phyloP scores from a whole-genome alignment of 1,284 basidiomycete species.

The Ceratobasidium sp. region DNA sequence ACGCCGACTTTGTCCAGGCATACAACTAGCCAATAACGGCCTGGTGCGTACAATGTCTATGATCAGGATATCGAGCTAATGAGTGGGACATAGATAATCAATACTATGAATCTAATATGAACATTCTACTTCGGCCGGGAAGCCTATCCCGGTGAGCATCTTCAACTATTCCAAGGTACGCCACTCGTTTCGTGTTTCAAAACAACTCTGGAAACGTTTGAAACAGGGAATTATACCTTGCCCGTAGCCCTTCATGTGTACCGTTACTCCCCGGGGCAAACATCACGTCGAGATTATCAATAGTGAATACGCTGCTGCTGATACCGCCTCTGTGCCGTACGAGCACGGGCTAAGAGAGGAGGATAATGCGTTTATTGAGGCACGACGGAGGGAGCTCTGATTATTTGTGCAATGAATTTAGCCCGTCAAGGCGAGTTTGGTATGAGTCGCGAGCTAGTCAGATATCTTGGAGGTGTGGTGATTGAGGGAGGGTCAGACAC shows the following conservation, averaged over 20 bases:
- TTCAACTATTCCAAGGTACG: conserved; percentile 40
- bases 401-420: conserved; percentile 37
- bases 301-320: conserved; percentile 34
- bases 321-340: conserved; percentile 36
- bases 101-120: conserved; percentile 44
- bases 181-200: background rate
- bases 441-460: conserved; percentile 35
- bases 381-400: too few relatives aligned
- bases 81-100: conserved; percentile 19
- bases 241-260: conserved; percentile 43
- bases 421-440: conserved; percentile 39
- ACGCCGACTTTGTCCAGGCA: conserved; percentile 42
- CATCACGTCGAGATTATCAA: conserved; percentile 42
- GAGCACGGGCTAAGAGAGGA: conserved; percentile 33
- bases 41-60: too few relatives aligned
- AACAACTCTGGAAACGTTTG: background rate
- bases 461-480: conserved; percentile 42
- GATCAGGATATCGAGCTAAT: too few relatives aligned
- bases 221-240: conserved; percentile 32
- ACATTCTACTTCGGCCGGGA: conserved; percentile 41
- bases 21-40: conserved; percentile 43
- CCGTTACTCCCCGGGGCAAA: conserved; percentile 40
- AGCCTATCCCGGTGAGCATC: conserved; percentile 27
- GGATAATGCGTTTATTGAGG: conserved; percentile 11
- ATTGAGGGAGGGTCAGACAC: conserved; percentile 53